Percentiles rank a stretch among this genome's conserved stretches.
Evolutionary conservation across 1,284 basidiomycete genomes (phyloP).

Genomic region (Agroathelia rolfsii): DNA sequence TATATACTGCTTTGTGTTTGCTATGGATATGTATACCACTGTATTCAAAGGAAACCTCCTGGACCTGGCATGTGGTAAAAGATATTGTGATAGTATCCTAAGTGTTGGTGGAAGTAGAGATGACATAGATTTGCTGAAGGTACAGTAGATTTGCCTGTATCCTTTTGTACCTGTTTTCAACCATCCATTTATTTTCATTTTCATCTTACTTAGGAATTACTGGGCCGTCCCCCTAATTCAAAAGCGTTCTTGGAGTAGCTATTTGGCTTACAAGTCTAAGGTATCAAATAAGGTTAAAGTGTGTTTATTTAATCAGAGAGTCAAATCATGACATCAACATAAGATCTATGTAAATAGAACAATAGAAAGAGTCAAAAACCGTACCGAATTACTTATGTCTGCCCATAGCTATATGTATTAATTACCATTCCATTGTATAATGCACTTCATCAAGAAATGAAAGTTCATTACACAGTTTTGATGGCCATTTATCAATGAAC

Average conservation of each 20-base stretch:
- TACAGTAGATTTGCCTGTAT: constrained; percentile 10
- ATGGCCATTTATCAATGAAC: too few species aligned
- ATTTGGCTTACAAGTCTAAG: constrained; percentile 29
- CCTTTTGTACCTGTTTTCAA: constrained; percentile 5
- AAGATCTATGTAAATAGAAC: too few species aligned
- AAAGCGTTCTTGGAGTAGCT: constrained; percentile 67
- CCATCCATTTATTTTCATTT: background rate
- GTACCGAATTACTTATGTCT: too few species aligned
- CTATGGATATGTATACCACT: constrained; percentile 71
- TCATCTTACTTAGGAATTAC: constrained; percentile 40
- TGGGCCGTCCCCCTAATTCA: constrained; percentile 67
- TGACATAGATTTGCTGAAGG: constrained; percentile 32
- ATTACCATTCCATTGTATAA: too few species aligned
- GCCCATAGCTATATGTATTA: too few species aligned
- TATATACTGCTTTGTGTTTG: constrained; percentile 69
- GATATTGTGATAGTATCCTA: constrained; percentile 49
- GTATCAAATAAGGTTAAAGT: too few species aligned
- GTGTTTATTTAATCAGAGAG: too few species aligned
- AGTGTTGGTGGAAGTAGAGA: constrained; percentile 42
- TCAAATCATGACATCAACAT: too few species aligned
- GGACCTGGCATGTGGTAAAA: constrained; percentile 37
- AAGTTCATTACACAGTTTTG: too few species aligned
- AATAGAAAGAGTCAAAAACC: too few species aligned
- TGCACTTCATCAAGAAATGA: too few species aligned
- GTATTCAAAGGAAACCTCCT: constrained; percentile 74